Base-by-base conservation (phyloP, 1,139 yeast species). In the Zhuliangozyma blackwelliae region DNA sequence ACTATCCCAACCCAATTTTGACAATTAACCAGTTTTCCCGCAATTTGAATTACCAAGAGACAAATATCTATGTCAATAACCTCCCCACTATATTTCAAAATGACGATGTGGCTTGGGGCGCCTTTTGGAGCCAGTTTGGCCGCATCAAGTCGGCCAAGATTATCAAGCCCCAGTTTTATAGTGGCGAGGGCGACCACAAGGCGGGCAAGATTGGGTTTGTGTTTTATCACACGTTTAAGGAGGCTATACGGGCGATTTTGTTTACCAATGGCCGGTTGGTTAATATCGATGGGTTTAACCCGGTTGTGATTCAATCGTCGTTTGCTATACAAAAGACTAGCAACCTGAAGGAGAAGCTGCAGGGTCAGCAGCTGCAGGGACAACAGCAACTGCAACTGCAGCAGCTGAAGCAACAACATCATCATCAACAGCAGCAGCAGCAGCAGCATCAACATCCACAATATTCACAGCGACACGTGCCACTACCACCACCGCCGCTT, bases 1-100 rank as follows among this genome's bases (percentile, higher is more conserved):
- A 26, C 31, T 46, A 38, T 32, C 50, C 49, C 5, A 46, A 43
- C 27, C 48, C 50, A 9, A 37, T 46, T 21, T 42, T 37, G 16
- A 37, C 39, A 3, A 37, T 43, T 19, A 39, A 40, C 34, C 40
- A 32, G 31, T 48, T 34, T 55, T 59, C 38, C 36, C 52, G 36
- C 49, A 52, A 38, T 46, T 46, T 32, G 46, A 68, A 68, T 45
- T 68, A 63, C 47, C 85, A 79, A 52, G 82, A 77, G 48, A 75
- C 83, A 2, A 79, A 79, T 49, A 62, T 79, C 31, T 79, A 78
- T 48, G 76, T 79, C 16, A 75, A 71, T 40, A 75, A 76, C 46
- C 57, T 79, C 28, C 73, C 82, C 0, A 49, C 63, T 5, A 44
- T 62, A 6, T 68, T 73, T 36, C 65, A 63, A 23, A 65, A 68